A percentile compares a stretch with the other conserved stretches of the same genome.
Conservation (phyloP, 176 grass and related monocot species). For the Saccharum officinarum region DNA sequence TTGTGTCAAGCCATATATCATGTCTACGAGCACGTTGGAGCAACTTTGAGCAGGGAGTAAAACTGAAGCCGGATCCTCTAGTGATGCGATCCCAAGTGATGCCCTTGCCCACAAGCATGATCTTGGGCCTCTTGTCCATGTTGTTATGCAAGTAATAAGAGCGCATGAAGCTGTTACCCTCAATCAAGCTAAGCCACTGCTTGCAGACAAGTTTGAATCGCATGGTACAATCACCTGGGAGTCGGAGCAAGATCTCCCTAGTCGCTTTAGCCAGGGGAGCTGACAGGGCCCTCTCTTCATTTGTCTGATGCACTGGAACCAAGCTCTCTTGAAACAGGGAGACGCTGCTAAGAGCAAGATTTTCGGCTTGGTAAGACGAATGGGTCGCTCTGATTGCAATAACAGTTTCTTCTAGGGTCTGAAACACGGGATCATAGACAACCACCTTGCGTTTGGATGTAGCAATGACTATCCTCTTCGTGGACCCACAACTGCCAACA, state of each 20-base stretch:
- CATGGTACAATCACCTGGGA: background rate
- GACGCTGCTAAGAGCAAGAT: background rate
- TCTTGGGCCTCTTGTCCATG: slow-evolving; percentile 17
- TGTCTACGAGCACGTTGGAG: background rate
- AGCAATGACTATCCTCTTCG: background rate
- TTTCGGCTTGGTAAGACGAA: too few species aligned
- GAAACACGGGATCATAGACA: background rate
- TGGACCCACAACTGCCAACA: background rate
- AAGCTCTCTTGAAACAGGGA: background rate
- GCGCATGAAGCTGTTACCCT: background rate
- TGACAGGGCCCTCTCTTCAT: background rate
- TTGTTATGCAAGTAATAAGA: background rate
- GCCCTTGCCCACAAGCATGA: slow-evolving; percentile 40
- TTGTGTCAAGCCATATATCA: background rate
- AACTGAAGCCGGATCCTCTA: background rate
- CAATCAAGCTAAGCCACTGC: slow-evolving; percentile 25
- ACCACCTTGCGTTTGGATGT: slow-evolving; percentile 21
- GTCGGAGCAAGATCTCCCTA: slow-evolving; percentile 23
- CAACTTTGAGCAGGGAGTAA: background rate
- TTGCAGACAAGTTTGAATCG: slow-evolving; percentile 28
- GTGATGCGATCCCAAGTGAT: background rate
- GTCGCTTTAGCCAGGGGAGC: background rate
- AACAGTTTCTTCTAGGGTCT: background rate
- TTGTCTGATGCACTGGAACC: background rate
- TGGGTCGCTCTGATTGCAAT: too few species aligned